Base-by-base conservation (phyloP, 1,284 basidiomycete species). In the Cryptococcus neoformans region DNA sequence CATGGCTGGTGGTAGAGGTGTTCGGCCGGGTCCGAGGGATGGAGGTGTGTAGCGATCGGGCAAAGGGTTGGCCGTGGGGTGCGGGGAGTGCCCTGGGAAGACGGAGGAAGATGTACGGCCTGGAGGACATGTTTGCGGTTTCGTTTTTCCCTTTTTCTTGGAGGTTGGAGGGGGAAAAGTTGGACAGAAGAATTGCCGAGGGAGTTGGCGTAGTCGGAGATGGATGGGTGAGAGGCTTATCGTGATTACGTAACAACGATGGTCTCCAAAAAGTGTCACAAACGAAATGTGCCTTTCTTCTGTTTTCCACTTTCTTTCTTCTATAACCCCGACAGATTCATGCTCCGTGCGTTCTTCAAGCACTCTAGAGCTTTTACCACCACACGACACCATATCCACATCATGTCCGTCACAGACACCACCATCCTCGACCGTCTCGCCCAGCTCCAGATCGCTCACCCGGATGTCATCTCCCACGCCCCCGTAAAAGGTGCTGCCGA, bases 391-490 rank as follows among this genome's bases (percentile, higher is more conserved):
- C 46, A 28, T 28, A 28, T 34, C 9, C 7, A 39, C 44, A 35
- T 14, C 17, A 47, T 38, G 34, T 16, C 45, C 17, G 85, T 90
- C 3, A 81, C 89, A 53, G 90, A 91, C 36, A 83, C 91, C 53
- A 84, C 94, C 55, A 87, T 77, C 53, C 58, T 75, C 44, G 60
- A 64, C 11, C 64, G 75, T 45, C 62, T 79, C 37, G 54, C 57
- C 45, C 63, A 66, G 51, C 71, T 79, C 56, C 63, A 60, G 54
- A 73, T 79, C 55, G 49, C 57, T 42, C 60, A 71, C 44, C 63
- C 72, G 4, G 68, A 68, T 28, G 67, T 74, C 28, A 58, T 77
- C 52, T 45, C 69, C 51, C 77, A 79, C 59, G 74, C 60, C 1
- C 57, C 71, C 36, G 77, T 75, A 50, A 65, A 65, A 48, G 68